Conservation (phyloP, 208 protist species). For the Trypanosoma rangeli region DNA sequence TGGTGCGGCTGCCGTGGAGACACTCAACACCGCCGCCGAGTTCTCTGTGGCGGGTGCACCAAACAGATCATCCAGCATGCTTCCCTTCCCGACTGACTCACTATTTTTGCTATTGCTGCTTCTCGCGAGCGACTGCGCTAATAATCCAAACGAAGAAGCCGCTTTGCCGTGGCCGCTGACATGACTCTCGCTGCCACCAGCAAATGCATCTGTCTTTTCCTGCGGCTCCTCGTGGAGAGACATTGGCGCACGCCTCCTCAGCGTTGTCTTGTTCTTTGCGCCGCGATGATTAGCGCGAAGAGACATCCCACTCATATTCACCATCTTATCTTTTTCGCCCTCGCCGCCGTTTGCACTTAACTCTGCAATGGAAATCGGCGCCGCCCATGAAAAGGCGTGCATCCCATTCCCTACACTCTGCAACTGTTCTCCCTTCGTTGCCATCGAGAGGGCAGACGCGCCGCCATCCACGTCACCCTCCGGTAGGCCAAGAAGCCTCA, state of each 20-base stretch:
- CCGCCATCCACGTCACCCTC: not conserved
- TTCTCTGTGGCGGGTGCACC: not conserved
- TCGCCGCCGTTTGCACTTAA: not conserved
- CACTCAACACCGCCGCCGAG: not conserved
- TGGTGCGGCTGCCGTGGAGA: not conserved
- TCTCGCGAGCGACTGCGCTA: not conserved
- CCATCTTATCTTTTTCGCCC: not conserved
- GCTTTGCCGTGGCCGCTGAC: not conserved
- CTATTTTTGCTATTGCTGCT: not conserved
- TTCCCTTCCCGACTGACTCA: not conserved
- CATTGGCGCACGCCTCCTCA: conserved; percentile 32
- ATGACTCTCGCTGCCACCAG: not conserved
- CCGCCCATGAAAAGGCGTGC: conserved; percentile 7
- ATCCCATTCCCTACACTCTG: conserved; percentile 5
- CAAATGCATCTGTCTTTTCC: not conserved
- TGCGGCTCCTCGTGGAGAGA: not conserved
- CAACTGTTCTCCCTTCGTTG: not conserved
- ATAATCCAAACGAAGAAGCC: conserved; percentile 1
- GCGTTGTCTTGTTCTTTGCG: conserved; percentile 17
- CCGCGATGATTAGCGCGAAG: not conserved
- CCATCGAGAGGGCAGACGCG: not conserved
- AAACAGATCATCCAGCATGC: conserved; percentile 37
- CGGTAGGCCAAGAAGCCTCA: conserved; percentile 33
- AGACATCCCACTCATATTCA: conserved; percentile 22
- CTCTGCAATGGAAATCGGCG: not conserved